Conservation (phyloP, 768 basidiomycete species). For the Leccinum variicolor region DNA sequence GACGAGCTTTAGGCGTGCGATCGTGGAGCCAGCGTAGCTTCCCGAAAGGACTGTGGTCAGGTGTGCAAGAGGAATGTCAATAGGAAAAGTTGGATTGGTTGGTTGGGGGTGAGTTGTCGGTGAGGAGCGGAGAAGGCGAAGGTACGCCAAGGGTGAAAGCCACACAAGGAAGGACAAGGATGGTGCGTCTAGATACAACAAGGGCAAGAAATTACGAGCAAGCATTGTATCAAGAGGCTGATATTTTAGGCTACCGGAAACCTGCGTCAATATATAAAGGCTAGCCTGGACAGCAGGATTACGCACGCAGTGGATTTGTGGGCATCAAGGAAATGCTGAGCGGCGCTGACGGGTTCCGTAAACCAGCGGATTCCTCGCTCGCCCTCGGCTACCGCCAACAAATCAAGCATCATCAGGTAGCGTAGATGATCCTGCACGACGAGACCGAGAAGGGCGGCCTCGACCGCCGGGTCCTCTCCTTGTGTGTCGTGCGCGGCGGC, state of each 20-base stretch:
- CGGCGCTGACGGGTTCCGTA: constrained; percentile 37
- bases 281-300: background rate
- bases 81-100: constrained; percentile 14
- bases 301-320: constrained; percentile 19
- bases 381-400: constrained; percentile 52
- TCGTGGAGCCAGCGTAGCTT: constrained; percentile 45
- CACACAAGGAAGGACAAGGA: constrained; percentile 71
- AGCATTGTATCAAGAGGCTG: constrained; percentile 69
- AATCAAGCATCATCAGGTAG: constrained; percentile 72
- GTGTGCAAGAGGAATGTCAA: constrained; percentile 50
- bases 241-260: constrained; percentile 35
- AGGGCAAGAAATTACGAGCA: constrained; percentile 49
- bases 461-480: constrained; percentile 45
- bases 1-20: constrained; percentile 51
- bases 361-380: constrained; percentile 76
- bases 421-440: constrained; percentile 53
- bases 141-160: constrained; percentile 66
- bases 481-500: constrained; percentile 27
- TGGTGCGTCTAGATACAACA: constrained; percentile 68
- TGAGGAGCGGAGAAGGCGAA: constrained; percentile 50
- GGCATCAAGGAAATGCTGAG: constrained; percentile 17
- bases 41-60: constrained; percentile 45
- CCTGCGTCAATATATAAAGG: background rate
- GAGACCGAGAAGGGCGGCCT: constrained; percentile 48
- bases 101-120: constrained; percentile 14